A percentile compares a stretch with the other conserved stretches of the same genome.
Conservation (phyloP, 2,329 filamentous ascomycete species). For the Hypoxylon sp. region DNA sequence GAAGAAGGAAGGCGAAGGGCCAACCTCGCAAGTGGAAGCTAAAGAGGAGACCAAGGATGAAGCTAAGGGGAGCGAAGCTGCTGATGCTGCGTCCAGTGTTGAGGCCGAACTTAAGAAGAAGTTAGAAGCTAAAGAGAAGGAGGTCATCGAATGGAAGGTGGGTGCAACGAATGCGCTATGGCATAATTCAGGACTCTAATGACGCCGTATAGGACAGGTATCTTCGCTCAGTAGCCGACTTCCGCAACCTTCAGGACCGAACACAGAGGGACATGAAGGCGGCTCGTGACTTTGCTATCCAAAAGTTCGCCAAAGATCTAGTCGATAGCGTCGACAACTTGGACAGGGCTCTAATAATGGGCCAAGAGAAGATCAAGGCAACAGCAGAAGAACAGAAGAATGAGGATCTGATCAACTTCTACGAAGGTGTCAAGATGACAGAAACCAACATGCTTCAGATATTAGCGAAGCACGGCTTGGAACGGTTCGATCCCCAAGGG, state of each 20-base stretch:
- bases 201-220: conserved; percentile 82
- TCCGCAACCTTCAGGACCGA: conserved; percentile 97
- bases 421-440: conserved; percentile 95
- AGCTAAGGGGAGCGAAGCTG: conserved; percentile 53
- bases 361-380: conserved; percentile 78
- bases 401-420: conserved; percentile 82
- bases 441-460: conserved; percentile 88
- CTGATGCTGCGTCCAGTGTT: conserved; percentile 58
- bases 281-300: conserved; percentile 92
- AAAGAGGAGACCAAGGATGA: conserved; percentile 49
- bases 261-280: conserved; percentile 89
- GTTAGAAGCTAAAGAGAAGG: conserved; percentile 78
- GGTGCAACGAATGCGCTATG: conserved; percentile 44
- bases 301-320: conserved; percentile 94
- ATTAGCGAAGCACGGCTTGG: conserved; percentile 92
- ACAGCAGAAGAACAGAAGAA: conserved; percentile 48
- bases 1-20: conserved; percentile 58
- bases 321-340: conserved; percentile 97
- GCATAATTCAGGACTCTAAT: conserved; percentile 21
- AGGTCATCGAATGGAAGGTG: conserved; percentile 88
- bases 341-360: conserved; percentile 87
- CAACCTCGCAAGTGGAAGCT: conserved; percentile 55
- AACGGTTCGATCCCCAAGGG: conserved; percentile 84
- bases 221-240: conserved; percentile 93
- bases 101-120: conserved; percentile 71